A percentile compares a stretch with the other conserved stretches of the same genome.
These are phyloP conservation scores for Aspergillus indologenus DNA, from an alignment of 495 filamentous ascomycete species.

Conservation along the genomic window DNA sequence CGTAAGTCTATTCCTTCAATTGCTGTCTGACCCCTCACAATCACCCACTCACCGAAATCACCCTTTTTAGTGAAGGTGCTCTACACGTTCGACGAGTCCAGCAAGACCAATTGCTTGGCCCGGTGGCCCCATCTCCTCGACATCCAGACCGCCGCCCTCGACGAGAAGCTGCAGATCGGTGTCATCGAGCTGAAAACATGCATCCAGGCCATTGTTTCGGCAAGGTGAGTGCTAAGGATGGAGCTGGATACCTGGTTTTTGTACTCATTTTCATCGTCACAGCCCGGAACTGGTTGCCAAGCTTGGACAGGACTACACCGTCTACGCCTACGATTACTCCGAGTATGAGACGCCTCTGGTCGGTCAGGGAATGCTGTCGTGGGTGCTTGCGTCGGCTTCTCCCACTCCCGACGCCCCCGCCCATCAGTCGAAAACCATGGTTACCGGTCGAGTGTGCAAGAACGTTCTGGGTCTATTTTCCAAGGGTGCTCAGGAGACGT, in stretches of 20 bases:
- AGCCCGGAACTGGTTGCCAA: conserved; percentile 87
- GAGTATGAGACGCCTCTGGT: conserved; percentile 90
- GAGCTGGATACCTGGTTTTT: not conserved
- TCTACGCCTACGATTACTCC: conserved; percentile 96
- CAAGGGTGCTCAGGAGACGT: conserved; percentile 78
- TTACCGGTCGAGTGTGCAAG: conserved; percentile 87
- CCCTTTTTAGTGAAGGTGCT: conserved; percentile 71
- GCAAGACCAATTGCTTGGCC: conserved; percentile 86
- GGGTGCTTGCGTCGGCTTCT: conserved; percentile 65
- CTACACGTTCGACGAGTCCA: conserved; percentile 91
- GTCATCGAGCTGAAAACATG: conserved; percentile 88
- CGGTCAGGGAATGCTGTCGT: conserved; percentile 93
- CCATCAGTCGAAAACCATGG: conserved; percentile 64
- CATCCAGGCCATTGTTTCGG: conserved; percentile 77
- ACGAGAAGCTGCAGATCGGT: conserved; percentile 75
- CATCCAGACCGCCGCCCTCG: conserved; percentile 74
- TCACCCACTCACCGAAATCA: conserved; percentile 17
- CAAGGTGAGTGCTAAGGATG: conserved; percentile 47
- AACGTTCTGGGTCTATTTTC: conserved; percentile 80
- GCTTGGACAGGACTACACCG: conserved; percentile 84
- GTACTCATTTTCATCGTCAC: conserved; percentile 16
- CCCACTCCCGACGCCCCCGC: conserved; percentile 53
- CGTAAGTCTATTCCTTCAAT: conserved; percentile 31
- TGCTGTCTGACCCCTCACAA: not conserved
- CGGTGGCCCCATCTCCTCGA: conserved; percentile 79